phyloP scores from a whole-genome alignment of 1,284 basidiomycete genomes.

The Cutaneotrichosporon sp. region DNA sequence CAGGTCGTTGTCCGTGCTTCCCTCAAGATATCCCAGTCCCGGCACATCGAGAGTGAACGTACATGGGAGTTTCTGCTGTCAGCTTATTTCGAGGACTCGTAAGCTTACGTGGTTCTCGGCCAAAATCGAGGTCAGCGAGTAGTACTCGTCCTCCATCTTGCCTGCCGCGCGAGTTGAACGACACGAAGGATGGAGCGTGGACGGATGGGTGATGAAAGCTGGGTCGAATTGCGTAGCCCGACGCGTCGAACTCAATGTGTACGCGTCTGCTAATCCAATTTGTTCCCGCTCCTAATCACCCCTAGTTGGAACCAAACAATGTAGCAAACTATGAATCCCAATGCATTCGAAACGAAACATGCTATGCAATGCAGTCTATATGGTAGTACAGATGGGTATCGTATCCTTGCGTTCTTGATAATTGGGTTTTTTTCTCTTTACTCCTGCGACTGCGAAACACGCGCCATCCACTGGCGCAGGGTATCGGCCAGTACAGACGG shows the following conservation, averaged over 20 bases:
- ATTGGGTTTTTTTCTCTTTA: too few relatives aligned
- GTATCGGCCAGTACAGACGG: conserved; percentile 90
- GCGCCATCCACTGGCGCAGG: conserved; percentile 67
- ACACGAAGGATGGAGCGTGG: too few relatives aligned
- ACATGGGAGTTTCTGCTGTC: conserved; percentile 73
- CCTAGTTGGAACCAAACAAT: conserved; percentile 18
- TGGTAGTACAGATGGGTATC: not conserved
- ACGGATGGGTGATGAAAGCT: too few relatives aligned
- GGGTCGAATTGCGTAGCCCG: not conserved
- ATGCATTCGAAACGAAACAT: not conserved
- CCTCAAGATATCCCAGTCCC: conserved; percentile 78
- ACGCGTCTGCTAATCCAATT: not conserved
- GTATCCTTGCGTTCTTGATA: not conserved
- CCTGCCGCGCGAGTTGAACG: not conserved
- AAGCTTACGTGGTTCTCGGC: conserved; percentile 72
- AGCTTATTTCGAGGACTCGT: not conserved
- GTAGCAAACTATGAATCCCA: not conserved
- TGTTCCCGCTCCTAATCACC: not conserved
- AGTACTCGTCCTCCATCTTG: conserved; percentile 77
- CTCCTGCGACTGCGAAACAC: conserved; percentile 46
- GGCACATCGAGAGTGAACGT: conserved; percentile 80
- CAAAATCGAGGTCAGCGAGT: conserved; percentile 77
- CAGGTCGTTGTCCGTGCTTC: conserved; percentile 73
- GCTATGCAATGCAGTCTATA: not conserved
- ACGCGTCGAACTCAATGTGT: not conserved